These are phyloP conservation scores for Exophiala lecanii-corni DNA, from an alignment of 2,329 filamentous ascomycete species.

Conservation along the genomic window DNA sequence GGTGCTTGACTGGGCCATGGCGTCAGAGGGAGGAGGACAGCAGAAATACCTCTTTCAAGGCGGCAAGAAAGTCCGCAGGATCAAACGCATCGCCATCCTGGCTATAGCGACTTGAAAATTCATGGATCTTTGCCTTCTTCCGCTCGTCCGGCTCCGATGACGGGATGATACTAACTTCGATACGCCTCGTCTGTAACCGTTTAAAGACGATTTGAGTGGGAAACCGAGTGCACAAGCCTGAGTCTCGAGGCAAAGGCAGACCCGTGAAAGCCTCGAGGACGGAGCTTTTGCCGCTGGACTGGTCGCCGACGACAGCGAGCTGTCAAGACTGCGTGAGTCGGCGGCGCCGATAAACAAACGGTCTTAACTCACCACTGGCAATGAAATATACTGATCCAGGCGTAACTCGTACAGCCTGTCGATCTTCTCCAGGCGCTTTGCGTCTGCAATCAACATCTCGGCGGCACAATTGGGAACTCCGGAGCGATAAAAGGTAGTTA, in stretches of 20 bases:
- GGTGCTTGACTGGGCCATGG: constrained; percentile 25
- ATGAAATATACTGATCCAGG: constrained; percentile 26
- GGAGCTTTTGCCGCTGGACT: constrained; percentile 37
- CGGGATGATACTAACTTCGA: constrained; percentile 37
- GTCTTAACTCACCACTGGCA: constrained; percentile 1
- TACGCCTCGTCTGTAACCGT: constrained; percentile 23
- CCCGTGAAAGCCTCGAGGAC: constrained; percentile 33
- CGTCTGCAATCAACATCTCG: constrained; percentile 3
- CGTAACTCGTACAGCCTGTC: constrained; percentile 34
- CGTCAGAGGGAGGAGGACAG: no score
- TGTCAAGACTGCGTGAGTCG: no score
- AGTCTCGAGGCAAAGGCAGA: constrained; percentile 37
- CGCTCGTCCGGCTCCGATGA: constrained; percentile 25
- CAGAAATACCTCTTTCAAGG: not conserved
- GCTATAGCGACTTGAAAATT: constrained; percentile 27
- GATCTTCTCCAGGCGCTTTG: constrained; percentile 29
- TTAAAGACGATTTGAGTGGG: constrained; percentile 46
- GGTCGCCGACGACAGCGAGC: constrained; percentile 39
- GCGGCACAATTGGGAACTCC: no score
- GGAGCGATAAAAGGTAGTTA: no score
- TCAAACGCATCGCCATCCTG: constrained; percentile 27
- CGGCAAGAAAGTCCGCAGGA: not conserved
- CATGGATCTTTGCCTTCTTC: constrained; percentile 22
- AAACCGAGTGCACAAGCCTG: constrained; percentile 41
- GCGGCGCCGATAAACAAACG: no score